A percentile compares a stretch with the other conserved stretches of the same genome.
Evolutionary conservation across 306 rosid species (phyloP).

Genomic region (Benincasa hispida): DNA sequence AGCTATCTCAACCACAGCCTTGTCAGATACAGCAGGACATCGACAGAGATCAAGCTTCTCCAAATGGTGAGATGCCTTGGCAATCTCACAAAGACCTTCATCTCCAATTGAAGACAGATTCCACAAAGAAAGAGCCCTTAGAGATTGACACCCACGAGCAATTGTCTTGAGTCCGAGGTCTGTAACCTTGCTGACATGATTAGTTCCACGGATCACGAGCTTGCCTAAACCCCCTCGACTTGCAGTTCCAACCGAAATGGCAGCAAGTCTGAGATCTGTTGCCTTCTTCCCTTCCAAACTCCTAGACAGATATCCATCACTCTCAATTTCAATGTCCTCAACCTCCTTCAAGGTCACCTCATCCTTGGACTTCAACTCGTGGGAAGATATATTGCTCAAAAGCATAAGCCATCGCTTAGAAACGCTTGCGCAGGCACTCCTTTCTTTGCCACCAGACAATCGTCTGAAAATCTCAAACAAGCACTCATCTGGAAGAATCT

Average conservation of each 20-base stretch:
- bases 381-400: slow-evolving; percentile 44
- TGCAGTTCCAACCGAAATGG: slow-evolving; percentile 73
- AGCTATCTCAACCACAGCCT: slow-evolving; percentile 59
- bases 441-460: slow-evolving; percentile 67
- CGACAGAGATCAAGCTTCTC: slow-evolving; percentile 67
- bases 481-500: slow-evolving; percentile 81
- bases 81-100: slow-evolving; percentile 72
- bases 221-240: slow-evolving; percentile 88
- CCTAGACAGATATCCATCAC: slow-evolving; percentile 66
- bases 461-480: slow-evolving; percentile 87
- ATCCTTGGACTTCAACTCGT: slow-evolving; percentile 30
- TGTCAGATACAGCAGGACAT: slow-evolving; percentile 58
- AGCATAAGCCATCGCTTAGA: slow-evolving; percentile 91
- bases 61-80: slow-evolving; percentile 46
- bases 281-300: slow-evolving; percentile 84
- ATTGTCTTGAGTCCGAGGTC: slow-evolving; percentile 62
- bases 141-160: slow-evolving; percentile 72
- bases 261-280: slow-evolving; percentile 89
- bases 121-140: slow-evolving; percentile 61
- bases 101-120: slow-evolving; percentile 47
- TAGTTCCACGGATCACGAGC: slow-evolving; percentile 52
- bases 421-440: slow-evolving; percentile 61
- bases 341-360: slow-evolving; percentile 15
- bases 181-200: slow-evolving; percentile 39
- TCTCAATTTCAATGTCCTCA: slow-evolving; percentile 39